Conservation (phyloP, 345 rosid species). For the Lepidium africanum region DNA sequence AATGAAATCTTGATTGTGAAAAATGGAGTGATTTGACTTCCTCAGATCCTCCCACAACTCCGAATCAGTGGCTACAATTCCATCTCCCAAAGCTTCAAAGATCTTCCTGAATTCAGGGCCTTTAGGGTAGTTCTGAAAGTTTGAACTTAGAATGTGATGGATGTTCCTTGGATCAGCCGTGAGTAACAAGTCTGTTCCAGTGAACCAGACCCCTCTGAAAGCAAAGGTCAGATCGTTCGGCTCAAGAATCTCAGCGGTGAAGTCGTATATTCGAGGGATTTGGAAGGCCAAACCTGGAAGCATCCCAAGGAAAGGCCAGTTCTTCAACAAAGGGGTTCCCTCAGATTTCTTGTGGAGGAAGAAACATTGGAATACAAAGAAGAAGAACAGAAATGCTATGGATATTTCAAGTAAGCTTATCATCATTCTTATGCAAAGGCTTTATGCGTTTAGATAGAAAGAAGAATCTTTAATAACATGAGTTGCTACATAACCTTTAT, state of each 20-base stretch:
- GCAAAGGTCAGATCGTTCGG: neutral
- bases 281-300: neutral
- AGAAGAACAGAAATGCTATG: neutral
- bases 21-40: neutral
- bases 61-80: neutral
- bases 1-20: neutral
- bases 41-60: conserved; percentile 12
- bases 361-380: neutral
- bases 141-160: neutral
- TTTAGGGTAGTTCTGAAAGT: conserved; percentile 13
- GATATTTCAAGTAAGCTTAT: neutral
- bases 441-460: neutral
- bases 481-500: no score
- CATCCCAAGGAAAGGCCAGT: conserved; percentile 16
- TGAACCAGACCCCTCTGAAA: neutral
- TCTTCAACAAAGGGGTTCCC: neutral
- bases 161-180: conserved; percentile 3
- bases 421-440: neutral
- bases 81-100: conserved; percentile 14
- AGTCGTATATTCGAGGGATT: neutral
- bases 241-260: neutral
- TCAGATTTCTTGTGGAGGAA: conserved; percentile 6
- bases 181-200: neutral
- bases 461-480: no score
- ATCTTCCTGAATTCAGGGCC: conserved; percentile 13